These are phyloP conservation scores for Penicillium capsulatum DNA, from an alignment of 2,329 filamentous ascomycete genomes.

Conservation along the genomic window DNA sequence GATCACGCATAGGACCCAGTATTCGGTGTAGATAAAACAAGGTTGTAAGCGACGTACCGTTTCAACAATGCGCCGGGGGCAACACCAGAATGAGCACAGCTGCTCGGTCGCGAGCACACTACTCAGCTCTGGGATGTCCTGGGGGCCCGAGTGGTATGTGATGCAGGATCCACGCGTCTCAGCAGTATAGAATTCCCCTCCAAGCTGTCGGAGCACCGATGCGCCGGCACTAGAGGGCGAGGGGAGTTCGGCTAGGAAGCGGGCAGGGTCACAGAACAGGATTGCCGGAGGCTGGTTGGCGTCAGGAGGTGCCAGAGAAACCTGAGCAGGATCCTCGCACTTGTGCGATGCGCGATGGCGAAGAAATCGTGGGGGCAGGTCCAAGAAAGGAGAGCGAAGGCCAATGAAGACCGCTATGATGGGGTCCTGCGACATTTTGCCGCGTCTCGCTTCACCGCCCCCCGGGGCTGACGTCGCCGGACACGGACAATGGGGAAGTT, in stretches of 20 bases:
- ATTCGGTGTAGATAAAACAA: slow-evolving; percentile 9
- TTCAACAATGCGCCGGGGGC: slow-evolving; percentile 37
- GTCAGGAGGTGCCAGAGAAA: slow-evolving; percentile 24
- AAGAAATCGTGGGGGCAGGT: slow-evolving; percentile 6
- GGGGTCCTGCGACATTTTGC: slow-evolving; percentile 12
- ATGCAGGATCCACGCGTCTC: slow-evolving; percentile 13
- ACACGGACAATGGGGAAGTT: neutral
- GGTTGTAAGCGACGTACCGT: slow-evolving; percentile 32
- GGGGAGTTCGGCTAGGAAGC: slow-evolving; percentile 31
- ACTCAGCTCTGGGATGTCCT: slow-evolving; percentile 26
- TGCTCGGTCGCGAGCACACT: slow-evolving; percentile 35
- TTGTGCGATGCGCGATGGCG: slow-evolving; percentile 15
- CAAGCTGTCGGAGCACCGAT: slow-evolving; percentile 14
- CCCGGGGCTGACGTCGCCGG: neutral
- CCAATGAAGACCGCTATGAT: slow-evolving; percentile 20
- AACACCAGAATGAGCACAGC: slow-evolving; percentile 28
- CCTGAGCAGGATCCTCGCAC: slow-evolving; percentile 10
- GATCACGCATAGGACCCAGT: slow-evolving; percentile 2
- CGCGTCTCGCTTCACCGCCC: neutral
- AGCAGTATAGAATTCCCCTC: slow-evolving; percentile 7
- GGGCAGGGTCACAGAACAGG: slow-evolving; percentile 32
- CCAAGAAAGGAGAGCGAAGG: slow-evolving; percentile 9
- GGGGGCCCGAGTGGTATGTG: slow-evolving; percentile 4
- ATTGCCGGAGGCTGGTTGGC: slow-evolving; percentile 31
- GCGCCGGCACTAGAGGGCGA: slow-evolving; percentile 22